Evolutionary conservation across 2,329 filamentous ascomycete species (phyloP), one percentile per base, ranked within the genome.

Genomic region (Zalaria sp.): DNA sequence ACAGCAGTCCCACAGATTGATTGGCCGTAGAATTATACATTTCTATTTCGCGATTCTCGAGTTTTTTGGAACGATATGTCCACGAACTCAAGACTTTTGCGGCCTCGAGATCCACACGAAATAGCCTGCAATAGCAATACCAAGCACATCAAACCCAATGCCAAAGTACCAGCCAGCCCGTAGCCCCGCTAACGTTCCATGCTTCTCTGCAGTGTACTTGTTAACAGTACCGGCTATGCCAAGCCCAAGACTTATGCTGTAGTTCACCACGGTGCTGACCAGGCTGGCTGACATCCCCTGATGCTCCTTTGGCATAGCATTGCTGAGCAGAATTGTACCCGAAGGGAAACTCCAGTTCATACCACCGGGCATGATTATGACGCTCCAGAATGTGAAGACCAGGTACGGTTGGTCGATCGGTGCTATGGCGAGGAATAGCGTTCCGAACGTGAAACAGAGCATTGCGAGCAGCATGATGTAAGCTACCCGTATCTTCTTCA

Each of bases 321-420:
- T 69, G 11, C 68, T 72, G 8, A 81, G 59, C 27, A 80, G 65
- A n/a, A 79, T 54, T 0, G 67, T 77, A 0, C 72, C 73, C 0
- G 75, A 71, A 0, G 77, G 77, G 47, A 77, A 77, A 2, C 67
- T 73, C 66, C 78, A 78, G 53, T 81, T 75, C 68, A 79, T 75
- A 3, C 74, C 74, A 49, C 71, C 77, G 0, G 74, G 70, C 57
- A 73, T 75, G 39, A 80, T 49, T 2, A 79, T 18, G 3, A 75
- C 60, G 2, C 65, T 64, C 7, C 76, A 63, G 49, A 81, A 81
- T 0, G 68, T 64, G 45, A 77, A 69, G 8, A 61, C 61, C 77
- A 77, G 81, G 57, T 81, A 81, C 0, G 58, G 67, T 53, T 79
- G 73, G 3, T 64, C 47, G 0, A 66, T 57, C 0, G 75, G 72